Evolutionary conservation across 768 basidiomycete species (phyloP), one percentile per base, ranked within the genome.

Genomic region (Termitomyces sp.): DNA sequence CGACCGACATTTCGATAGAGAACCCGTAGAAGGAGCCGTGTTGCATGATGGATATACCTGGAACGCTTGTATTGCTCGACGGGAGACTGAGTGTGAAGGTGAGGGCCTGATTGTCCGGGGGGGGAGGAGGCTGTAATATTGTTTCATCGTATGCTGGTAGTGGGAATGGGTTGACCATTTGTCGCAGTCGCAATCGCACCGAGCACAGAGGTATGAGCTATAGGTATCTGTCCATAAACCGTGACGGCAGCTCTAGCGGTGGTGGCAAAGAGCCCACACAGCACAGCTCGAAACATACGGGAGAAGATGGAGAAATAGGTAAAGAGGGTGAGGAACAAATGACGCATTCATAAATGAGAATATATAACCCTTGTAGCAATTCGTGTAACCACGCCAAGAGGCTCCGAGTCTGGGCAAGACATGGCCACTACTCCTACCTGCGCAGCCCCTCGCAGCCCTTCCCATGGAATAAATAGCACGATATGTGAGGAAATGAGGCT

Each of bases 1-100:
- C 78, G 8, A 91, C 84, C 40, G 88, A 89, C 76, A 89, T 79
- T 70, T 92, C 89, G 39, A 92, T 79, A 3, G 86, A 88, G 67
- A 91, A 90, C 4, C 88, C 89, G 55, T 85, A 79, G 64, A 90
- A 90, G 18, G 82, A 78, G 20, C 84, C 86, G 54, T 58, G 51
- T 48, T 76, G 77, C 44, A 71, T 68, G 27, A 79, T 77, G 9
- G 76, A 78, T 33, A 78, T 53, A 1, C 72, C 72, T 3, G 62
- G 58, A 3, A 75, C 73, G 16, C 60, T 65, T 7, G 64, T 64
- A 30, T 71, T 76, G 48, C 67, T 69, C 12, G 59, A 60, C 57
- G 74, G 69, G 20, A 86, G 70, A 54, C 76, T 71, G 1, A 87
- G 60, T 13, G 69, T 69, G 61, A 84, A 85, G 6, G 67, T 76